Base-by-base conservation (phyloP, 352 stramenopile species). In the Pythium sukuiense region DNA sequence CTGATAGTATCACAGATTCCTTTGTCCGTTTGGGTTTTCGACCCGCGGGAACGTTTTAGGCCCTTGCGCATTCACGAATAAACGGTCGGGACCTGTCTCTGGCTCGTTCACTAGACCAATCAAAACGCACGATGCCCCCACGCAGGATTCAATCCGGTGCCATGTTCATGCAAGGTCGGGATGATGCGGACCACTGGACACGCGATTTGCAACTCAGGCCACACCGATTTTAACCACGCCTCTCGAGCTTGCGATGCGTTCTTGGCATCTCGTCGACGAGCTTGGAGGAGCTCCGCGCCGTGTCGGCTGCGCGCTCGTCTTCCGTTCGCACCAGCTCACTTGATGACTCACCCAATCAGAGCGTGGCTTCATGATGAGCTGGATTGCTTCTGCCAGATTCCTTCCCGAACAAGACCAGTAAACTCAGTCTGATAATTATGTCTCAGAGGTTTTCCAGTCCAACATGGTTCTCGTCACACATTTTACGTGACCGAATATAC, bases 1-100 rank as follows among this genome's bases (percentile, higher is more conserved):
- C 60, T 67, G 60, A 61, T 67, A 18, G 50, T 37, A 55, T 61
- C 52, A 39, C 39, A 60, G 60, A 67, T 67, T 67, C 60, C 14
- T 12, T 52, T 5, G 2, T 12, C 24, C 7, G 18, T 29, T 54
- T 37, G 48, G 45, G n/a, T 16, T 27, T 52, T 52, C 8, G n/a
- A 26, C 45, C 35, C 14, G 48, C 27, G 45, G 45, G 45, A 53
- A 53, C n/a, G 2, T 53, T 53, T 53, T 49, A 35, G 46, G 14
- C n/a, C 43, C 29, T 53, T 59, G 16, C 35, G 48, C 49, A 66
- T 66, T 66, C 59, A 66, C 49, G 5, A 26, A 32, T 35, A 13
- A 54, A 43, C 39, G n/a, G 41, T 20, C 58, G 59, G n/a, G 18
- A 20, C 30, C 48, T 61, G 61, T 67, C 53, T 61, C 37, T 61